Base-by-base conservation (phyloP, 169 alveolate species). In the Amoebophrya sp. region DNA sequence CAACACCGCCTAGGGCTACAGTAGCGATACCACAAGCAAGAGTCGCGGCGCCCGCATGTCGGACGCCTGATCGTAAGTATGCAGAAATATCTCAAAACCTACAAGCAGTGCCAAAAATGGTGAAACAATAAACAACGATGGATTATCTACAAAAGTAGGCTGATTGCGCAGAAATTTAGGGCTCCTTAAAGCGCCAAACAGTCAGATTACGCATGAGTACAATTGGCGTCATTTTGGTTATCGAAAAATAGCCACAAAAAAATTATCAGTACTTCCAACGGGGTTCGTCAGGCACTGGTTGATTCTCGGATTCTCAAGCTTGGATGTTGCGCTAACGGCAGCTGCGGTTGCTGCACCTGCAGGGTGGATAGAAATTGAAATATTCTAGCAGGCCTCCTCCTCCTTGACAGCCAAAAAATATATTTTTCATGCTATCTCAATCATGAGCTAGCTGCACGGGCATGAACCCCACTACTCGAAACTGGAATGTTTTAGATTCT, bases 241-340 rank as follows among this genome's bases (percentile, higher is more conserved):
- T 53, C n/a, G 76, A 53, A 53, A 53, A 53, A 53, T 53, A 53
- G 23, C n/a, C 23, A 23, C 10, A 53, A 23, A 53, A 53, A 53
- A 53, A n/a, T n/a, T n/a, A n/a, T n/a, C n/a, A n/a, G n/a, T 65
- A 65, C 83, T 65, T 65, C 83, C 83, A 6, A 65, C 2, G 33
- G 83, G 83, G 26, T 65, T 65, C 36, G 83, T 65, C 36, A 65
- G 83, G 83, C 83, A 65, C 33, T 65, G 83, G 83, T 65, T 65
- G 33, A 65, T 18, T 26, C n/a, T 65, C 26, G 83, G 83, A n/a
- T n/a, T n/a, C n/a, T n/a, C n/a, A 6, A 65, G 83, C 83, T 65
- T 65, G 38, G 18, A 36, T 26, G 83, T 26, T 1, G 83, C 83
- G 33, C 33, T 36, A 29, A 36, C 33, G 2, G 83, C 83, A 6